Percentiles rank a stretch among this genome's conserved stretches.
phyloP scores from a whole-genome alignment of 139 green algal species.

The Micractinium sp. region DNA sequence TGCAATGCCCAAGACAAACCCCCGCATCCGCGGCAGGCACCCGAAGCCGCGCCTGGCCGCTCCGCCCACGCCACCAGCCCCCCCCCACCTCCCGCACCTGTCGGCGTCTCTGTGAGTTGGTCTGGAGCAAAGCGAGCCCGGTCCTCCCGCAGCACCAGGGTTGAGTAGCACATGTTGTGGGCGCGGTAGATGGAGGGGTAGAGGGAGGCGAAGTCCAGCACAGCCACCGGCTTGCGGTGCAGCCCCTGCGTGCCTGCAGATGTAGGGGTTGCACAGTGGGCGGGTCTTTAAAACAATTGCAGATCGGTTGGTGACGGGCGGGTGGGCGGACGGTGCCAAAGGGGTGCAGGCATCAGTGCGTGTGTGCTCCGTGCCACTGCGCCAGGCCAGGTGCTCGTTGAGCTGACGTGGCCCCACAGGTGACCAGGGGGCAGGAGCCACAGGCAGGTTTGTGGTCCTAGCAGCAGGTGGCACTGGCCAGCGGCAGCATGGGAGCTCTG shows the following conservation, averaged over 20 bases:
- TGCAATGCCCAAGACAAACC: neutral
- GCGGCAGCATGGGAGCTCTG: no score
- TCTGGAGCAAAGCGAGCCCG: conserved; percentile 13
- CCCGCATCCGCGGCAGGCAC: no score
- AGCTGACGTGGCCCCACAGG: no score
- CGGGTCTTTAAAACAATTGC: no score
- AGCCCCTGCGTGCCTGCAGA: conserved; percentile 52
- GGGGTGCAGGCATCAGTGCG: neutral
- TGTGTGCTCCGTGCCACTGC: neutral
- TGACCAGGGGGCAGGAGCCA: no score
- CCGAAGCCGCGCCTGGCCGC: neutral
- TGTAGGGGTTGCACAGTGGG: no score
- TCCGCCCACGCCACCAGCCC: no score
- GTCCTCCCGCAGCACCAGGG: conserved; percentile 75
- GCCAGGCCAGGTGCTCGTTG: no score
- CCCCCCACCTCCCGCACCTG: conserved; percentile 25
- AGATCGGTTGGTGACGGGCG: no score
- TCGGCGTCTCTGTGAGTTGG: conserved; percentile 53
- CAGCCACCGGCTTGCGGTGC: conserved; percentile 73
- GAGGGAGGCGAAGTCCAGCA: conserved; percentile 82
- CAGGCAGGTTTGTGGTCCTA: no score
- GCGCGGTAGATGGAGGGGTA: conserved; percentile 67
- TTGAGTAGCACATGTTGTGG: conserved; percentile 88
- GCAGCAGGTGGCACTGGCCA: no score
- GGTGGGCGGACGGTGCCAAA: no score